Base-by-base conservation (phyloP, 2,329 filamentous ascomycete species). In the Penicillium fuscoglaucum region DNA sequence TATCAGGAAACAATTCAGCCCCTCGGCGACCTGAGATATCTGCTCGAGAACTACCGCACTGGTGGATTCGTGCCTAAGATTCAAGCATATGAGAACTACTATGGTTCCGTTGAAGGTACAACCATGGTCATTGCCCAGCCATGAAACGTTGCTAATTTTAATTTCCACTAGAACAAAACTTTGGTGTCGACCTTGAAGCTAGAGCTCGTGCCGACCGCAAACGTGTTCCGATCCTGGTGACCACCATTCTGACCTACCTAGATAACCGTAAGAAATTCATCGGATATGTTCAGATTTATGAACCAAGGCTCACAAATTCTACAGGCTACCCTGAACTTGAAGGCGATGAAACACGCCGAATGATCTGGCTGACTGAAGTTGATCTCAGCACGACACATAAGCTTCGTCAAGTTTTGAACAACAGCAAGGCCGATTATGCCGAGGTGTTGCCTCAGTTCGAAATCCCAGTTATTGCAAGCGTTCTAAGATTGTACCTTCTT, bases 1-100 rank as follows among this genome's bases (percentile, higher is more conserved):
- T 99, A 96, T 79, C 95, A 99, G 75, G 95, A 99, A 80, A 98
- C 95, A 0, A 90, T 99, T n/a, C 95, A 98, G 75, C 95, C 95
- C 6, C 74, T 87, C 48, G 90, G 91, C 40, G 95, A 99, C 75
- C 80, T 99, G 66, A 86, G 95, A 63, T 99, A 98, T 74, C 84
- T 99, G 60, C 83, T 99, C 46, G 95, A 99, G 79, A 99, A 93
- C 73, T 99, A 99, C 78, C 89, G 93, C 62, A 99, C 95, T 7
- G 95, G 95, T 62, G 90, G 88, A 65, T 99, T 96, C 73, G 86
- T 91, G 52, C 95, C 95, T 9, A 93, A 86, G 69, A 93, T 98
- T 29, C 87, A 92, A 47, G 89, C 91, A 4, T 99, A 99, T 76
- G 95, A 99, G 78, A 99, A 98, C 75, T 99, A 99, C 79, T 99